These are phyloP conservation scores for Aspergillus ruber DNA, from an alignment of 2,329 filamentous ascomycete species.

Conservation along the genomic window DNA sequence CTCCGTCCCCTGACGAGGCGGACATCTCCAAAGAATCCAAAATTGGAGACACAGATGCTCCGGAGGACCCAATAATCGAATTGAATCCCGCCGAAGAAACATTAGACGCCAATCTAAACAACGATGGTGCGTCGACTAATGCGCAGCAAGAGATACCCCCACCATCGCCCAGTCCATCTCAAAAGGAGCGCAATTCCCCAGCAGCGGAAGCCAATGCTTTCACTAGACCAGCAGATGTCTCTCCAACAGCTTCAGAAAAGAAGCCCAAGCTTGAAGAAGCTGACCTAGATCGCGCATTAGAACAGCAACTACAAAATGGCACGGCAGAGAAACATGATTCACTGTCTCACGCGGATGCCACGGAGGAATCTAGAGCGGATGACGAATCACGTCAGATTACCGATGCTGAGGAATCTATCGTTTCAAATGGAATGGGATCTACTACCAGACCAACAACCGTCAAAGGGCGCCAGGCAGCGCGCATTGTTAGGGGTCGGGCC, in stretches of 20 bases:
- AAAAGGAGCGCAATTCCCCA: constrained; percentile 21
- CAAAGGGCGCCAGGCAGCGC: constrained; percentile 29
- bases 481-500: constrained; percentile 11
- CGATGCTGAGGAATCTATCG: constrained; percentile 14
- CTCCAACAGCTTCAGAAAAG: constrained; percentile 17
- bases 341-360: constrained; percentile 11
- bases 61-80: constrained; percentile 1
- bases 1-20: constrained; percentile 9
- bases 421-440: constrained; percentile 13
- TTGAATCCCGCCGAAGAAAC: constrained; percentile 3
- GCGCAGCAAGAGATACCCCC: constrained; percentile 1
- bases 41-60: constrained; percentile 3
- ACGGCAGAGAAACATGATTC: constrained; percentile 14
- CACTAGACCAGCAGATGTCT: constrained; percentile 7
- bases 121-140: constrained; percentile 1
- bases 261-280: constrained; percentile 27
- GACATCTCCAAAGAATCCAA: constrained; percentile 6
- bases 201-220: constrained; percentile 15
- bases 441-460: constrained; percentile 6
- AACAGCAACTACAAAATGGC: constrained; percentile 18
- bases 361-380: constrained; percentile 8
- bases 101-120: constrained; percentile 4
- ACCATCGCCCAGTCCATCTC: constrained; percentile 11
- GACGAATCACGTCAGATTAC: constrained; percentile 16
- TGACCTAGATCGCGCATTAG: constrained; percentile 15